Evolutionary conservation across 2,329 filamentous ascomycete species (phyloP).

Genomic region (Chalaropsis ovoidea): DNA sequence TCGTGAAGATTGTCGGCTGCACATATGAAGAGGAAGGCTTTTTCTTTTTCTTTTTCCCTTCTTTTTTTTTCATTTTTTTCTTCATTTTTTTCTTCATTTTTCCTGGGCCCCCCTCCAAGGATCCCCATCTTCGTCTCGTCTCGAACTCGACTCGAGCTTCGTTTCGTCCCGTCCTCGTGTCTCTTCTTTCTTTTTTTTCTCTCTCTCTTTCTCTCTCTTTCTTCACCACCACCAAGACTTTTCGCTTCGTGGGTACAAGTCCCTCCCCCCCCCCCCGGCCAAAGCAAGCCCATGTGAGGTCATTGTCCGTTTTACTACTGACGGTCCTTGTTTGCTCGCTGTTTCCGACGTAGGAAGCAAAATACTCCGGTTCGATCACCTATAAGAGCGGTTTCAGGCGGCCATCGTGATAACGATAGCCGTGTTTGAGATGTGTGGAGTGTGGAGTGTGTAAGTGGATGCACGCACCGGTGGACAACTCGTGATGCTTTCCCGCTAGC

Average conservation of each 20-base stretch:
- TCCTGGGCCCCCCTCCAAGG: background rate
- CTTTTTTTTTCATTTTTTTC: background rate
- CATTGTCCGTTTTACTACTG: background rate
- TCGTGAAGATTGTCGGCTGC: background rate
- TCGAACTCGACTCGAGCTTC: constrained; percentile 19
- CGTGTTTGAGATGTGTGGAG: background rate
- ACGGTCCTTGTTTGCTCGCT: background rate
- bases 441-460: background rate
- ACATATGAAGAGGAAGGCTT: background rate
- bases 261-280: background rate
- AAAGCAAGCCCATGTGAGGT: background rate
- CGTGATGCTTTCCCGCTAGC: background rate
- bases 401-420: constrained; percentile 5
- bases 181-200: background rate
- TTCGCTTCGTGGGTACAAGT: too few species aligned
- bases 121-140: constrained; percentile 19
- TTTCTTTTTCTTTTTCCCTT: too few species aligned
- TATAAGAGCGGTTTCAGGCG: constrained; percentile 22
- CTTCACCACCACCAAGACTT: background rate
- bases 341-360: background rate
- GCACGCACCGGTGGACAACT: background rate
- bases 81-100: too few species aligned
- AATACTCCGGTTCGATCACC: constrained; percentile 18
- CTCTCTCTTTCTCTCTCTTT: background rate
- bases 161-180: constrained; percentile 19